phyloP scores from a whole-genome alignment of 352 stramenopile species.

The Globisporangium megalacanthum region DNA sequence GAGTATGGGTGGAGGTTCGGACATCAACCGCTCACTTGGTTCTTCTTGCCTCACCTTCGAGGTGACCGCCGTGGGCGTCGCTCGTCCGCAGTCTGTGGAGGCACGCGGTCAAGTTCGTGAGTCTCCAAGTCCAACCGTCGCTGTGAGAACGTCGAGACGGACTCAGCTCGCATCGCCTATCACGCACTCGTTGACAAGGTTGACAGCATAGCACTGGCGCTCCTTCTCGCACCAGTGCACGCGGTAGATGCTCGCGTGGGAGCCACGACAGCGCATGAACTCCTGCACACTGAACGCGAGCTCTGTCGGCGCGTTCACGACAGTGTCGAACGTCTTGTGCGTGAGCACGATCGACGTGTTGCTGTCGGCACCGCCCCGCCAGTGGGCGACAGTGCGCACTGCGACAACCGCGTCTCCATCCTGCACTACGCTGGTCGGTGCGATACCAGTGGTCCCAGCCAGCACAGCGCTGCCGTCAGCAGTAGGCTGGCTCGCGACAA shows the following conservation, averaged over 20 bases:
- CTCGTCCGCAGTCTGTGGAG: slow-evolving; percentile 3
- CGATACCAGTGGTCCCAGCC: neutral
- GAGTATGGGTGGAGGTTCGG: neutral
- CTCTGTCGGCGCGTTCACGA: slow-evolving; percentile 51
- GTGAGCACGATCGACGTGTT: slow-evolving; percentile 66
- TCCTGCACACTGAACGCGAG: slow-evolving; percentile 61
- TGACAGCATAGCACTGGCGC: slow-evolving; percentile 60
- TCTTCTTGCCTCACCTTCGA: slow-evolving; percentile 1
- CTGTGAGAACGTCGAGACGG: neutral
- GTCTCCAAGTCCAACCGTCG: neutral
- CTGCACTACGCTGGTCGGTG: slow-evolving; percentile 3
- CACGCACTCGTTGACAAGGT: slow-evolving; percentile 68
- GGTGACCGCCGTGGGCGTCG: neutral
- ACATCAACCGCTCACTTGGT: neutral
- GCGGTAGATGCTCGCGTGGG: slow-evolving; percentile 64
- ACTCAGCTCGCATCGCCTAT: no score
- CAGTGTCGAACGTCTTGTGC: slow-evolving; percentile 39
- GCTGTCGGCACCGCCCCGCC: slow-evolving; percentile 33
- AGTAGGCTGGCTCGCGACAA: slow-evolving; percentile 14
- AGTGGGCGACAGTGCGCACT: slow-evolving; percentile 49
- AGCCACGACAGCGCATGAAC: slow-evolving; percentile 64
- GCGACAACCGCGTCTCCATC: slow-evolving; percentile 43
- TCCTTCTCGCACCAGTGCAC: slow-evolving; percentile 50
- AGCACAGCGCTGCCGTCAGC: neutral
- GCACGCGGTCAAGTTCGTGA: neutral